Base-by-base conservation (phyloP, 495 filamentous ascomycete genomes). In the Penicillium ochrochloron region DNA sequence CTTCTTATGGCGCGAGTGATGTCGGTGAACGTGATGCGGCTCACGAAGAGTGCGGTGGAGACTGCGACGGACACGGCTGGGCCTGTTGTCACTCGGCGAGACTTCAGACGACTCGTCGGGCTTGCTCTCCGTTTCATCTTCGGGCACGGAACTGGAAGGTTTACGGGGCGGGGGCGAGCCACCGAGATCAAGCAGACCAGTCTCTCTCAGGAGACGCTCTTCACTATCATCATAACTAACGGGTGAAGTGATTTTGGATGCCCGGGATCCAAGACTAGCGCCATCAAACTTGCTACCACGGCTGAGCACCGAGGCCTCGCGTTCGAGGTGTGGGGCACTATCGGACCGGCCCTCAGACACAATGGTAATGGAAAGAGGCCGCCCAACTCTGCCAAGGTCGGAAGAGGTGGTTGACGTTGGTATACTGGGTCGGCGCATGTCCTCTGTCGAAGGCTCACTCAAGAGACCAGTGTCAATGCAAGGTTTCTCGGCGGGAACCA, bases 1-100 rank as follows among this genome's bases (percentile, higher is more conserved):
- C 70, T 90, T 95, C 69, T 85, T 88, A 11, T 90, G 85, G 68
- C 86, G 85, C 66, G 92, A 88, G 46, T 77, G 73, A 23, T 82
- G 79, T 37, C 89, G 81, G 68, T 91, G 89, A 15, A 89, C 73
- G 41, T 82, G 76, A 66, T 94, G 90, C 11, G 90, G 85, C 62
- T 97, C 94, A 58, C 95, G 87, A 10, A 99, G 83, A n/a, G 93
- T 96, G 50, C 93, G 89, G 67, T 97, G 94, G n/a, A 99, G 81
- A 76, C 94, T 96, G 60, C 92, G 92, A 17, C 95, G 90, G 37
- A 90, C 88, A 59, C 93, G 68, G 73, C 77, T 75, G 73, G 82
- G 50, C 87, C 84, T 67, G 46, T 73, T 65, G 15, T 81, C 79
- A 21, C 60, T 62, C 37, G 72, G 72, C 15, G 70, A 67, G 3